Evolutionary conservation across 2,329 filamentous ascomycete species (phyloP), one percentile per base, ranked within the genome.

Genomic region (Arthrobotrys entomopaga): DNA sequence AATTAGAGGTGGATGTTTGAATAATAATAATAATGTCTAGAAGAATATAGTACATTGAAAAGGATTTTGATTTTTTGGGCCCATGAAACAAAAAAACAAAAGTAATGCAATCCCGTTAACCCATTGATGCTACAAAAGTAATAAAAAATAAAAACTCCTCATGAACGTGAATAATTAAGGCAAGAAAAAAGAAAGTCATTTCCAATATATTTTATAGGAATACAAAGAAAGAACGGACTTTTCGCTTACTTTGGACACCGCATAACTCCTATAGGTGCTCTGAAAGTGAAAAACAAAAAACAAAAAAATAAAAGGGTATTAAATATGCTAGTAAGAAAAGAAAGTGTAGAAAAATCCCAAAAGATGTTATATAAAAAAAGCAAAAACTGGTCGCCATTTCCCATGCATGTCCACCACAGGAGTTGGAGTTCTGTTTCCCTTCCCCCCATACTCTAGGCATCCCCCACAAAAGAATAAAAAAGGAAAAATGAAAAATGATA

Each of bases 311-410:
- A 34, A 34, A 64, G 52, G 65, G 46, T 61, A 69, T 69, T 57
- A 65, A 43, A 58, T 46, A 67, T 66, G 61, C 58, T 57, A 56
- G 22, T 57, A 63, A 77, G 74, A 76, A 66, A 78, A 76, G 69
- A 70, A 76, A 75, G 72, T 67, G 73, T 63, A 75, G 73, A 76
- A 77, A 72, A 64, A 71, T 26, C 65, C 76, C 69, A 61, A 69
- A 76, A 48, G 56, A 40, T 58, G 54, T 19, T 53, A 58, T 53
- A 58, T 65, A 40, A 54, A 76, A 29, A 74, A 76, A 70, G 54
- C 64, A 69, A 74, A 70, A 67, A 49, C 38, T 54, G 79, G 78
- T 60, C 79, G 77, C 29, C 77, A 63, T n/a, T 19, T 24, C 65
- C 64, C 42, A 67, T 65, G 50, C 52, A 53, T 54, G 49, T 57